Percentiles rank a stretch among this genome's conserved stretches.
Conservation (phyloP, 768 basidiomycete species). For the Pholiota microspora region DNA sequence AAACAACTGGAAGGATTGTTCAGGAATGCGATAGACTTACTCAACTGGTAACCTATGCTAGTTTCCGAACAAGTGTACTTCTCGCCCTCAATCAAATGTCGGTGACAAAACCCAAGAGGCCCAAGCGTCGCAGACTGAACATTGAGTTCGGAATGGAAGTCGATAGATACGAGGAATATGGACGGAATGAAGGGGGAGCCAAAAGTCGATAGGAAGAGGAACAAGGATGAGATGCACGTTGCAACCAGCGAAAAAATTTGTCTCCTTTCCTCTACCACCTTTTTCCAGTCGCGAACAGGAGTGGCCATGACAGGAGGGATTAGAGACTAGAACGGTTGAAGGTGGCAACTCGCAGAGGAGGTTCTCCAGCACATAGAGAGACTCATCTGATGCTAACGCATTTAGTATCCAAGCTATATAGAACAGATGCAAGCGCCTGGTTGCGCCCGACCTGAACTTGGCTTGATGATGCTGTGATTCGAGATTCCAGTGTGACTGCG, state of each 20-base stretch:
- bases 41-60: constrained; percentile 3
- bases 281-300: background rate
- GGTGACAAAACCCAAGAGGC: constrained; percentile 10
- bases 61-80: constrained; percentile 1
- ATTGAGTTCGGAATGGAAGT: background rate
- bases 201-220: constrained; percentile 7
- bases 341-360: too few species aligned
- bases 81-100: background rate
- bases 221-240: constrained; percentile 2
- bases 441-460: background rate
- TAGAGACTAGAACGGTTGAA: too few species aligned
- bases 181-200: constrained; percentile 6
- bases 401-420: background rate
- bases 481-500: too few species aligned
- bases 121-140: constrained; percentile 2
- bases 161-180: constrained; percentile 7
- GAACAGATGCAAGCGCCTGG: background rate
- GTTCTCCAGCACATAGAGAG: too few species aligned
- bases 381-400: too few species aligned
- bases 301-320: too few species aligned
- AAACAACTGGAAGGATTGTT: too few species aligned
- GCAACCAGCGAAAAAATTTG: constrained; percentile 5
- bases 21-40: background rate
- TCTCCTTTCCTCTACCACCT: background rate
- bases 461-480: background rate